Evolutionary conservation across 2,329 filamentous ascomycete species (phyloP), one percentile per base, ranked within the genome.

Genomic region (Colletotrichum trifolii): DNA sequence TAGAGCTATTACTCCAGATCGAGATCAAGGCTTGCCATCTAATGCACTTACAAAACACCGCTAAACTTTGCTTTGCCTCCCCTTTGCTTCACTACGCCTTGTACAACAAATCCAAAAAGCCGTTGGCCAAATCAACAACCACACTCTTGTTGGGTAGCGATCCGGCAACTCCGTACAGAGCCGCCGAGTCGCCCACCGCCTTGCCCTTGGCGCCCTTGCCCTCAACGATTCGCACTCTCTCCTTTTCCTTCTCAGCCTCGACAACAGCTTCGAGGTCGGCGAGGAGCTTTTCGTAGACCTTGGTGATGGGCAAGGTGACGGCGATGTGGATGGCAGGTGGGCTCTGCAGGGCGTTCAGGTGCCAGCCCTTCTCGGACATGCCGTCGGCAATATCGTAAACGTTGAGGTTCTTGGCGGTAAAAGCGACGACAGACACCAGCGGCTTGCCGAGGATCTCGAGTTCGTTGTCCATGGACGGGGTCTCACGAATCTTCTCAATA

Each of bases 91-190:
- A 25, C 25, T 81, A 96, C 66, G 91, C 90, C 83, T 97, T 97
- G 79, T 97, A 97, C 77, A 97, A 76, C 56, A 96, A 90, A 80
- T 98, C 94, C 74, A 98, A 83, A 78, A 98, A 99, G 1, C 94
- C 95, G 70, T 86, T 92, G 2, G 94, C 95, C 74, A 99, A 80
- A 72, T 97, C 93, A 69, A 93, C 92, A 38, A 99, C 94, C 39
- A 99, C 90, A 70, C 91, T 93, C 86, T 98, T 98, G 76, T 99
- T 96, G 1, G 96, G 96, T 77, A 99, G 79, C 73, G 92, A 96
- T 6, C 96, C 96, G 0, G 96, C 96, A 62, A 99, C 94, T 59
- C 96, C 96, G 78, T 99, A 99, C 67, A 99, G 80, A 5, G 94
- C 94, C 1, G 93, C 92, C 12, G 93, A 89, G 75, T 97, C 92